Percentiles rank a stretch among this genome's conserved stretches.
phyloP scores from a whole-genome alignment of 1,284 basidiomycete species.

The Dichomitus squalens region DNA sequence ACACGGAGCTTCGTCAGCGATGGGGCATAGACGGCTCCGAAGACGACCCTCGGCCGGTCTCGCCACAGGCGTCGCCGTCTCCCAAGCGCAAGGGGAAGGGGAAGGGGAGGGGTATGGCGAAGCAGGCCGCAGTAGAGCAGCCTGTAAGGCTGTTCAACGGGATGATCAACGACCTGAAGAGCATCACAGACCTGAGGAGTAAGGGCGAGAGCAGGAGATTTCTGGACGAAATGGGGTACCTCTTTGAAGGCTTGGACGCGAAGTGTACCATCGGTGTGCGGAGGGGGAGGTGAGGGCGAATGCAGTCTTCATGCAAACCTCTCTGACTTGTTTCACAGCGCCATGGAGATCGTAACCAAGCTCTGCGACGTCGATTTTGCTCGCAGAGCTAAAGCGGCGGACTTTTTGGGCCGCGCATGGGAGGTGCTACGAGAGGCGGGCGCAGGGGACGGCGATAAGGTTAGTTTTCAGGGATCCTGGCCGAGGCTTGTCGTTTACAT shows the following conservation, averaged over 20 bases:
- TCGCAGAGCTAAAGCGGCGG: constrained; percentile 71
- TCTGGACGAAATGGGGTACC: constrained; percentile 77
- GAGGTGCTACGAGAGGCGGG: constrained; percentile 59
- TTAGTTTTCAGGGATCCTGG: constrained; percentile 18
- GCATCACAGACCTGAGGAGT: constrained; percentile 75
- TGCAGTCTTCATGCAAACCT: neutral
- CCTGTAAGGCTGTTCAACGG: constrained; percentile 38
- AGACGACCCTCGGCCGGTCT: constrained; percentile 56
- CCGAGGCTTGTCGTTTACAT: neutral
- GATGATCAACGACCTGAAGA: constrained; percentile 76
- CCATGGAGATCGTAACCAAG: constrained; percentile 72
- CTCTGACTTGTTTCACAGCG: constrained; percentile 42
- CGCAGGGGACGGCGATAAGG: constrained; percentile 63
- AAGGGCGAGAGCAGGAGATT: constrained; percentile 81
- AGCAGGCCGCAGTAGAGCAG: constrained; percentile 22
- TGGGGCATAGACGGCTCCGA: constrained; percentile 79
- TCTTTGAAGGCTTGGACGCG: constrained; percentile 73
- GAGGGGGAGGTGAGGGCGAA: constrained; percentile 56
- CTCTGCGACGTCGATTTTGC: constrained; percentile 73
- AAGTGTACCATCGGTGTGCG: constrained; percentile 55
- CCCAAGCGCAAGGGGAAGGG: constrained; percentile 37
- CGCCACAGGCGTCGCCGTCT: constrained; percentile 32
- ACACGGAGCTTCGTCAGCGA: constrained; percentile 63
- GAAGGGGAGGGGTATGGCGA: constrained; percentile 28
- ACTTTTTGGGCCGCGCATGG: constrained; percentile 70